Percentiles rank a stretch among this genome's conserved stretches.
Evolutionary conservation across 1,284 basidiomycete species (phyloP).

Genomic region (Trametes polyzona): DNA sequence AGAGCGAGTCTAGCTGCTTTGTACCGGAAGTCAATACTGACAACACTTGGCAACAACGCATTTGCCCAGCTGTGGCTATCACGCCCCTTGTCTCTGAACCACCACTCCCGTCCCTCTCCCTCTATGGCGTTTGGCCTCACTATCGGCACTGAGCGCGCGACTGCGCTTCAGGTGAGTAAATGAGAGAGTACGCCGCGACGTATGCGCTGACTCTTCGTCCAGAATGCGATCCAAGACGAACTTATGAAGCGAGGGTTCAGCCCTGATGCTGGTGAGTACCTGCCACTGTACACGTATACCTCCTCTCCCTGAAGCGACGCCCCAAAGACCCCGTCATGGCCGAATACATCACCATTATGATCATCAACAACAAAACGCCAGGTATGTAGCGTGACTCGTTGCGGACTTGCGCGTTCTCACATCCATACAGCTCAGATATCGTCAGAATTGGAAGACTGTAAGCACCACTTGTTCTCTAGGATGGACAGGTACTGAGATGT

Average conservation of each 20-base stretch:
- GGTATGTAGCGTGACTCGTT: conserved; percentile 48
- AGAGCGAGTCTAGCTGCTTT: no score
- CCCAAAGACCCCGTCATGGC: conserved; percentile 88
- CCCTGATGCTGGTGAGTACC: conserved; percentile 65
- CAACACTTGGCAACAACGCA: not conserved
- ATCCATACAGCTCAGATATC: conserved; percentile 73
- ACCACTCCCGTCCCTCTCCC: not conserved
- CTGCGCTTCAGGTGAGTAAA: conserved; percentile 62
- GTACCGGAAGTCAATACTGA: no score
- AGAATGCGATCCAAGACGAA: conserved; percentile 84
- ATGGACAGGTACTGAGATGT: not conserved
- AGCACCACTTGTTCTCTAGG: conserved; percentile 38
- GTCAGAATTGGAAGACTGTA: conserved; percentile 79
- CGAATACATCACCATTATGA: conserved; percentile 91
- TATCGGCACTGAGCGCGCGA: conserved; percentile 80
- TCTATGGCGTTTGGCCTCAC: conserved; percentile 74
- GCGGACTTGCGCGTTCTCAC: conserved; percentile 18
- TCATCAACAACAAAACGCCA: conserved; percentile 86
- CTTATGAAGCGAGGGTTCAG: conserved; percentile 78
- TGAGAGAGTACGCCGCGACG: not conserved
- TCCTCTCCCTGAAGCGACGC: not conserved
- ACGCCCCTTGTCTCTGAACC: conserved; percentile 10
- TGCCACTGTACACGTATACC: not conserved
- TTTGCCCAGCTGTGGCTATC: not conserved
- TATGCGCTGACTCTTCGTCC: conserved; percentile 15